Evolutionary conservation across 345 rosid genomes (phyloP), one percentile per base, ranked within the genome.

Genomic region (Aegle marmelos): DNA sequence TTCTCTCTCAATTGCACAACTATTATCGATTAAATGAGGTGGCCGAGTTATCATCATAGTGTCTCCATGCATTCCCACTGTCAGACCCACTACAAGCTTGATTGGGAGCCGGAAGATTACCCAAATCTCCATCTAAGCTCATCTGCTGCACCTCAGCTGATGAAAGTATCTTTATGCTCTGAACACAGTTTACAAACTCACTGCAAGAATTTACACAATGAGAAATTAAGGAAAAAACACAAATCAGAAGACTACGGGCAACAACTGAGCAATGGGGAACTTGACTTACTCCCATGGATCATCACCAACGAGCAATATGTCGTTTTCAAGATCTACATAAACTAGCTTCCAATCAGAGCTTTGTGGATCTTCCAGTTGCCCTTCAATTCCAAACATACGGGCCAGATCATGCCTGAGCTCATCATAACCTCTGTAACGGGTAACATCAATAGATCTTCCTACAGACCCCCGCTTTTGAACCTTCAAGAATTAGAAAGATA

Each of bases 251-350:
- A 2, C 17, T 53, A 39, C 36, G 22, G 6, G n/a, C 17, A 34
- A 59, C n/a, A 39, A 27, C 30, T 17, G 4, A 37, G 54, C 7
- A 25, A 9, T 5, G 25, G 66, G 53, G 34, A 68, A 31, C 13
- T 36, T 31, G 39, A 88, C 98, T 86, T 91, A 92, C 99, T 96
- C 97, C 98, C 99, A 96, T 53, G 99, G 99, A 82, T 96, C 98
- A 70, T 96, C 99, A 4, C 99, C 99, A 60, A 94, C 97, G 31
- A 94, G 99, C 66, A 96, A 81, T 73, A 96, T 92, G 78, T 96
- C 98, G 63, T 94, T 94, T 78, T 96, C 99, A 59, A 89, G 98
- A 83, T 96, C 99, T 4, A 93, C 90, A 72, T 91, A 96, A 21
- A 96, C 98, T 61, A 96, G 87, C 85, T 96, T 92, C 98, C 98